phyloP scores from a whole-genome alignment of 768 basidiomycete genomes.

The Podaxis mareebaensis region DNA sequence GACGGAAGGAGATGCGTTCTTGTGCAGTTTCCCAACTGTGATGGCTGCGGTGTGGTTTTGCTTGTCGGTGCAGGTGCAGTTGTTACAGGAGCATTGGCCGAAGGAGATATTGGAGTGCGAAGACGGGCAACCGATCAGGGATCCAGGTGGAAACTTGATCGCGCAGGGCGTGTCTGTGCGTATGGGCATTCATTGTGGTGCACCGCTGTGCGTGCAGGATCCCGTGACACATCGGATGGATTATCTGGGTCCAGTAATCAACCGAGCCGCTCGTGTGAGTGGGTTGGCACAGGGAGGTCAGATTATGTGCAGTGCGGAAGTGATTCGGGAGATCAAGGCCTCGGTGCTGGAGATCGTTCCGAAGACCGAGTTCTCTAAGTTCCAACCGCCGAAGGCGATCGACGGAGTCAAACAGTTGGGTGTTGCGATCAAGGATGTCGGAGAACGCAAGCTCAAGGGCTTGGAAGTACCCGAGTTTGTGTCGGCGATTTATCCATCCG shows the following conservation, averaged over 20 bases:
- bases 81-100: conserved; percentile 87
- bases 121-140: conserved; percentile 81
- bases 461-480: conserved; percentile 88
- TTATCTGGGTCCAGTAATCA: conserved; percentile 96
- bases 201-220: conserved; percentile 88
- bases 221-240: conserved; percentile 95
- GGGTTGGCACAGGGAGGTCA: conserved; percentile 88
- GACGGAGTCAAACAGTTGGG: conserved; percentile 77
- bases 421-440: conserved; percentile 69
- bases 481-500: conserved; percentile 79
- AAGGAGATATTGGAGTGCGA: conserved; percentile 90
- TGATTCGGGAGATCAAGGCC: conserved; percentile 78
- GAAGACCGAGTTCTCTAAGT: conserved; percentile 60
- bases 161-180: conserved; percentile 90
- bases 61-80: conserved; percentile 78
- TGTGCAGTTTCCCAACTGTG: conserved; percentile 94
- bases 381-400: conserved; percentile 60
- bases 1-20: conserved; percentile 99
- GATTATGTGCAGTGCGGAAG: conserved; percentile 88
- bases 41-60: conserved; percentile 90
- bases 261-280: conserved; percentile 85
- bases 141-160: conserved; percentile 64
- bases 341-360: conserved; percentile 53
- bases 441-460: conserved; percentile 93
- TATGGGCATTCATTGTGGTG: conserved; percentile 96